Percentiles rank a stretch among this genome's conserved stretches.
Conservation (phyloP, 768 basidiomycete species). For the Neoboletus magnificus region DNA sequence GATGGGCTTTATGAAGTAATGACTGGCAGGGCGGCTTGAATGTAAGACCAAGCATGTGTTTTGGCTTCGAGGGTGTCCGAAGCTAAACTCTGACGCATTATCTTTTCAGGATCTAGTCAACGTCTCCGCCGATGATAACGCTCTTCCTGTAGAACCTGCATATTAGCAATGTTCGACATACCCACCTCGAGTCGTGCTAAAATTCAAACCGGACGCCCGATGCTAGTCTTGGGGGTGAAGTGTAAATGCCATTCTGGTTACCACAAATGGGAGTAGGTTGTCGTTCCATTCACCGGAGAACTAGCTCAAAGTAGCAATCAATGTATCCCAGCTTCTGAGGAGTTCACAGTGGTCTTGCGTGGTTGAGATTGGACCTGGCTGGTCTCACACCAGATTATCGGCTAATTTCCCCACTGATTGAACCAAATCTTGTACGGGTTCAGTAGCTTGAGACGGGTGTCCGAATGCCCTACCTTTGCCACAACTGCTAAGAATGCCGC, state of each 20-base stretch:
- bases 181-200: background rate
- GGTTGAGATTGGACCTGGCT: too few relatives aligned
- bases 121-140: too few relatives aligned
- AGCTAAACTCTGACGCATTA: background rate
- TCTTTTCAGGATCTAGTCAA: background rate
- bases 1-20: slow-evolving; percentile 71
- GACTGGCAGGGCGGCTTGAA: slow-evolving; percentile 27
- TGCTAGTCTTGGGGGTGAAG: background rate
- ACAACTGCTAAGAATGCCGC: too few relatives aligned
- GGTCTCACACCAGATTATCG: too few relatives aligned
- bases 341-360: too few relatives aligned
- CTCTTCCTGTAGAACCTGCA: too few relatives aligned
- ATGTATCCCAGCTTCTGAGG: too few relatives aligned
- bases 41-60: background rate
- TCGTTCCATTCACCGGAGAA: too few relatives aligned
- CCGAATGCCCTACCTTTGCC: too few relatives aligned
- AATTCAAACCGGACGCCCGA: background rate
- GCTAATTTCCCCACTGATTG: too few relatives aligned
- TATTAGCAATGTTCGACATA: background rate
- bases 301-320: background rate
- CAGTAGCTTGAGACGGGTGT: too few relatives aligned
- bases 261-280: background rate
- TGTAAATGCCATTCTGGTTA: background rate
- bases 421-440: too few relatives aligned
- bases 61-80: background rate